These are phyloP conservation scores for Pseudocercospora ulei DNA, from an alignment of 2,329 filamentous ascomycete genomes.

Conservation along the genomic window DNA sequence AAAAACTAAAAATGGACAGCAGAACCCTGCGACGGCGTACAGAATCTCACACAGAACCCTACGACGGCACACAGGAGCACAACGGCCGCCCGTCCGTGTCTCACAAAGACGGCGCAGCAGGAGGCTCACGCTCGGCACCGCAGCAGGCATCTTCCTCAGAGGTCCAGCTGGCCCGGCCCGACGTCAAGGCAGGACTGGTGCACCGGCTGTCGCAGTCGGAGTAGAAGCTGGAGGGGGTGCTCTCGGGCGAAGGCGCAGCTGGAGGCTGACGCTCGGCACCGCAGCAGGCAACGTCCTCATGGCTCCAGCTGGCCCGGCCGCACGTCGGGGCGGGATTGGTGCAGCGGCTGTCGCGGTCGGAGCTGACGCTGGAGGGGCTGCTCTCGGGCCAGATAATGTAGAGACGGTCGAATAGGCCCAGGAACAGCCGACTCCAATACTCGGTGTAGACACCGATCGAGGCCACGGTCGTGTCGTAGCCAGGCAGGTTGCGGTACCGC, in stretches of 20 bases:
- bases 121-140: no score
- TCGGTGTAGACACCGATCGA: slow-evolving; percentile 40
- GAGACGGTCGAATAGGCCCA: slow-evolving; percentile 42
- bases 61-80: no score
- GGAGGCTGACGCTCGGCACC: no score
- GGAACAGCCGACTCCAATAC: slow-evolving; percentile 41
- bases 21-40: no score
- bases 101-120: no score
- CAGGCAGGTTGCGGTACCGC: slow-evolving; percentile 33
- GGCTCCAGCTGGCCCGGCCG: slow-evolving; percentile 24
- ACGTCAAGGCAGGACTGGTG: no score
- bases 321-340: slow-evolving; percentile 29
- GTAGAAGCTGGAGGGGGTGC: slow-evolving; percentile 32
- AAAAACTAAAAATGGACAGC: no score
- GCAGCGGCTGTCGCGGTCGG: slow-evolving; percentile 28
- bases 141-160: no score
- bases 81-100: no score
- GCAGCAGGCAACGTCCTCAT: no score
- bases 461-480: slow-evolving; percentile 41
- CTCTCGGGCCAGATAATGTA: slow-evolving; percentile 43
- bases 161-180: no score
- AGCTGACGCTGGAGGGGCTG: slow-evolving; percentile 32
- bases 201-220: slow-evolving; percentile 28
- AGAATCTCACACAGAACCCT: no score
- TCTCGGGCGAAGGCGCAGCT: slow-evolving; percentile 40